Conservation (phyloP, 108 stramenopile genomes). For the Nitzschia putrida region DNA sequence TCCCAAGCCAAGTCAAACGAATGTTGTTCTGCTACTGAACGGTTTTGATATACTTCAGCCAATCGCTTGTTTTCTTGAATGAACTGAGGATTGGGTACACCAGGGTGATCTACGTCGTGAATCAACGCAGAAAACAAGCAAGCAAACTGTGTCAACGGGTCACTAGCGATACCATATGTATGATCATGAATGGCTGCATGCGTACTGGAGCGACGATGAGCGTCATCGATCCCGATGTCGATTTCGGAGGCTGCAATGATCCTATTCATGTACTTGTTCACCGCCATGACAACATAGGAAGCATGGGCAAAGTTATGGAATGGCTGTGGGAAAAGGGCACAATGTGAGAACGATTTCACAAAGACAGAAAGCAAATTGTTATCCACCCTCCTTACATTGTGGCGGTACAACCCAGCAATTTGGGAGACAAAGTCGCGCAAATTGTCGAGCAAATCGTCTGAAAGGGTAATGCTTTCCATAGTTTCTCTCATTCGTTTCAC, state of each 20-base stretch:
- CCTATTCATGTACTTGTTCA: slow-evolving; percentile 4
- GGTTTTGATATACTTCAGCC: slow-evolving; percentile 19
- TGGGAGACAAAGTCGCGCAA: neutral
- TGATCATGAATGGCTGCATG: slow-evolving; percentile 10
- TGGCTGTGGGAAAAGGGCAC: neutral
- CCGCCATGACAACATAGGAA: slow-evolving; percentile 12
- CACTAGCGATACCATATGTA: slow-evolving; percentile 6
- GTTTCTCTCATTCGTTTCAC: neutral
- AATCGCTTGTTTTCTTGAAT: slow-evolving; percentile 27
- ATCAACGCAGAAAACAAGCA: slow-evolving; percentile 19
- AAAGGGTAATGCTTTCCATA: neutral
- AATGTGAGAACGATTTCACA: neutral
- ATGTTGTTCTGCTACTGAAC: slow-evolving; percentile 32
- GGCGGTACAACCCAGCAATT: neutral
- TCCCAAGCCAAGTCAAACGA: slow-evolving; percentile 34
- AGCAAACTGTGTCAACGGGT: slow-evolving; percentile 16
- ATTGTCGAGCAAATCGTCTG: neutral
- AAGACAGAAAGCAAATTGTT: neutral
- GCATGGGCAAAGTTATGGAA: slow-evolving; percentile 23
- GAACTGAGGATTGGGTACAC: slow-evolving; percentile 24
- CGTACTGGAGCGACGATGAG: neutral
- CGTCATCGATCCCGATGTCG: slow-evolving; percentile 7
- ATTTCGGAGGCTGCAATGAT: slow-evolving; percentile 5
- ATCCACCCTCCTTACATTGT: neutral
- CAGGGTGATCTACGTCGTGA: slow-evolving; percentile 7